Evolutionary conservation across 306 rosid species (phyloP).

Genomic region (Boehmeria nivea): DNA sequence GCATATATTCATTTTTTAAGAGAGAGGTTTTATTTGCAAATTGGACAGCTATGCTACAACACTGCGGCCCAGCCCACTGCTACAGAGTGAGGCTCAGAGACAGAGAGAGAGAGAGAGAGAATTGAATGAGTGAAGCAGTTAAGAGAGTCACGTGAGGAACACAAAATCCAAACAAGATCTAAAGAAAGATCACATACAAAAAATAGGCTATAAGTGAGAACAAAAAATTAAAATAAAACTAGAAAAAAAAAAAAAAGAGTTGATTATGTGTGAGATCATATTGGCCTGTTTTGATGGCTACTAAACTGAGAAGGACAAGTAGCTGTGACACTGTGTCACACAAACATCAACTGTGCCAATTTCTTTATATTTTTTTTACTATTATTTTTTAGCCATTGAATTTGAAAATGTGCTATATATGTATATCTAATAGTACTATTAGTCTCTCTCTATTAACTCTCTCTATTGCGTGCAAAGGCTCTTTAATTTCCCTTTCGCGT

Average conservation of each 20-base stretch:
- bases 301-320: constrained; percentile 37
- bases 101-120: constrained; percentile 13
- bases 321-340: constrained; percentile 22
- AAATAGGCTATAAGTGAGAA: constrained; percentile 6
- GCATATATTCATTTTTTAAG: neutral
- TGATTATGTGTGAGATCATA: constrained; percentile 30
- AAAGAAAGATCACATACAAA: constrained; percentile 25
- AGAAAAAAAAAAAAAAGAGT: too few species aligned
- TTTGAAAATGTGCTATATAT: neutral
- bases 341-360: neutral
- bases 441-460: neutral
- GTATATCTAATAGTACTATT: neutral
- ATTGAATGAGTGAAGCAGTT: constrained; percentile 20
- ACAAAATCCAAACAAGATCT: constrained; percentile 52
- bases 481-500: neutral
- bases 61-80: constrained; percentile 17
- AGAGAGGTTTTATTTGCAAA: neutral
- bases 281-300: constrained; percentile 38
- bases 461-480: constrained; percentile 21
- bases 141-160: constrained; percentile 62
- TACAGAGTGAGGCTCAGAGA: neutral
- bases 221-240: constrained; percentile 4
- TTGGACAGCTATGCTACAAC: constrained; percentile 1
- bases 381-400: neutral
- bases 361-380: neutral